Conservation (phyloP, 768 basidiomycete genomes). For the Mycena crocata region DNA sequence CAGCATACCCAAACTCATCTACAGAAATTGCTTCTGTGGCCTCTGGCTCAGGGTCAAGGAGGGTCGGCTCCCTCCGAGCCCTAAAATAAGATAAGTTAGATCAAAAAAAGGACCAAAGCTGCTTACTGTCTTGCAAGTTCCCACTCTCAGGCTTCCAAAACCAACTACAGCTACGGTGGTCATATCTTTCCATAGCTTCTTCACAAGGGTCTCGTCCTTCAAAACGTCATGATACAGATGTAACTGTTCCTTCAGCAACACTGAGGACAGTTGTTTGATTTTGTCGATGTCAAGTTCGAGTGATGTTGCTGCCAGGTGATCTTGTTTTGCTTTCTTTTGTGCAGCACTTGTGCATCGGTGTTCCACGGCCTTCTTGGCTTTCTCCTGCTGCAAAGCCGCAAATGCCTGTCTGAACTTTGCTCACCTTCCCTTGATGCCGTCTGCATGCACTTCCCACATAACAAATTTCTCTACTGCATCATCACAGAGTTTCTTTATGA, state of each 20-base stretch:
- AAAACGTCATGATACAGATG: neutral
- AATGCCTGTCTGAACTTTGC: conserved; percentile 3
- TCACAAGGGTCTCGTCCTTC: neutral
- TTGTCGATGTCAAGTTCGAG: neutral
- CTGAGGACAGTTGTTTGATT: neutral
- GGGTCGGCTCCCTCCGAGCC: no score
- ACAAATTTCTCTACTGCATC: conserved; percentile 27
- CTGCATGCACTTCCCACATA: conserved; percentile 21
- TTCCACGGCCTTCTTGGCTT: neutral
- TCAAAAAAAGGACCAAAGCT: neutral
- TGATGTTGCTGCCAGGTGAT: neutral
- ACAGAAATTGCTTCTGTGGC: neutral
- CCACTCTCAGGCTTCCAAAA: neutral
- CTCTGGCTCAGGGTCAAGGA: neutral
- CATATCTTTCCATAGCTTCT: conserved; percentile 8
- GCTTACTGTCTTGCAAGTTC: neutral
- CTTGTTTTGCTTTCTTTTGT: neutral
- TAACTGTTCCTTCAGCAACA: neutral
- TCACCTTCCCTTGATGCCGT: conserved; percentile 10
- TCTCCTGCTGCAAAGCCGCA: neutral
- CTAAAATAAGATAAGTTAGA: neutral
- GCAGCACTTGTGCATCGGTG: neutral
- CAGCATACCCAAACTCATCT: neutral
- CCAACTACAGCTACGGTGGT: neutral
- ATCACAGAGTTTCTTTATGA: conserved; percentile 31